Percentiles rank a stretch among this genome's conserved stretches.
phyloP scores from a whole-genome alignment of 306 rosid genomes.

The Carpinus fangiana region DNA sequence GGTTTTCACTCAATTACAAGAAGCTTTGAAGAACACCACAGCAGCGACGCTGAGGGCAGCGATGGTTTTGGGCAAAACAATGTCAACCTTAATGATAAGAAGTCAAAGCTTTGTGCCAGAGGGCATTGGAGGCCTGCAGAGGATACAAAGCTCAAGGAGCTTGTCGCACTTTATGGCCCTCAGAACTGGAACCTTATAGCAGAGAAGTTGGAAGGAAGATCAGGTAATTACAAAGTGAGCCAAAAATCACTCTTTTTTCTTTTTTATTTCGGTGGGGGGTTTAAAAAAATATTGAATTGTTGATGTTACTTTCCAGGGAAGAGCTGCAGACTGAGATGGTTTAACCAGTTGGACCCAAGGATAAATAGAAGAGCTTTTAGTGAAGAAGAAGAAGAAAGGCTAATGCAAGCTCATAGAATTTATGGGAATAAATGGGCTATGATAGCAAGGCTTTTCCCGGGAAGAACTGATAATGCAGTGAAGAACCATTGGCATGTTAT shows the following conservation, averaged over 20 bases:
- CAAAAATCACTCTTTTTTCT: neutral
- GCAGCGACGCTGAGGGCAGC: constrained; percentile 49
- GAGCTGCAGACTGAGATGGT: constrained; percentile 96
- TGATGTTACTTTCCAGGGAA: constrained; percentile 48
- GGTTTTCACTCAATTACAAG: constrained; percentile 41
- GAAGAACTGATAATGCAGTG: constrained; percentile 95
- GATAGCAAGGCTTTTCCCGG: constrained; percentile 96
- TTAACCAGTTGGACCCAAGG: constrained; percentile 98
- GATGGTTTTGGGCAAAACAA: constrained; percentile 43
- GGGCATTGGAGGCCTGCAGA: constrained; percentile 99
- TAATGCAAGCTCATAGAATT: constrained; percentile 92
- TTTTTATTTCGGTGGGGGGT: neutral
- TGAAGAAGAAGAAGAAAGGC: constrained; percentile 92
- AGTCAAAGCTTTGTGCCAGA: constrained; percentile 81
- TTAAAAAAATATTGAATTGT: no score
- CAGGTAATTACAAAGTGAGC: constrained; percentile 52
- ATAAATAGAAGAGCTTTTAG: constrained; percentile 83
- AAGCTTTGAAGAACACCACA: constrained; percentile 48
- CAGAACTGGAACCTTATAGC: constrained; percentile 99
- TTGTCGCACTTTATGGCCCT: constrained; percentile 91
- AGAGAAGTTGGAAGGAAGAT: constrained; percentile 95
- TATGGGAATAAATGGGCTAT: constrained; percentile 99
- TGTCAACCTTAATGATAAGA: constrained; percentile 26
- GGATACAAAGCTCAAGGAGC: constrained; percentile 90
- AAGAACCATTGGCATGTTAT: constrained; percentile 99